A percentile compares a stretch with the other conserved stretches of the same genome.
phyloP scores from a whole-genome alignment of 768 basidiomycete species.

The Mycena indigotica region DNA sequence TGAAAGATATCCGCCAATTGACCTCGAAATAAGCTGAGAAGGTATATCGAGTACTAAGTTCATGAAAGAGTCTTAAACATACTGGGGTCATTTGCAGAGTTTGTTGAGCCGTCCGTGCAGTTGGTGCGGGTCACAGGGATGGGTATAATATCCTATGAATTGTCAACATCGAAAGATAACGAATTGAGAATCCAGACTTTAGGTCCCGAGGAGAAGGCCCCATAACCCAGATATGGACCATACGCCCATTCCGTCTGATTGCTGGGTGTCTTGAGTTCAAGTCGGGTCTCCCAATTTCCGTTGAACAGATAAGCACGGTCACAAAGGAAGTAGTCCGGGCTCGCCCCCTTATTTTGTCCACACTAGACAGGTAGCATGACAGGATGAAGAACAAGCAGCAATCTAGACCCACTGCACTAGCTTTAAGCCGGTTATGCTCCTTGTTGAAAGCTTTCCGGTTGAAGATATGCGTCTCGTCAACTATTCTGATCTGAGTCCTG shows the following conservation, averaged over 20 bases:
- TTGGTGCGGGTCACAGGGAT: conserved; percentile 36
- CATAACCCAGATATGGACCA: conserved; percentile 31
- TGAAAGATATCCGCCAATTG: conserved; percentile 36
- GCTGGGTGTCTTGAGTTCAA: conserved; percentile 26
- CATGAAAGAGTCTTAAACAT: not conserved
- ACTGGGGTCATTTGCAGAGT: conserved; percentile 10
- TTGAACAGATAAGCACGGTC: conserved; percentile 24
- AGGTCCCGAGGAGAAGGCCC: conserved; percentile 29
- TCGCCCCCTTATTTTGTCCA: conserved; percentile 17
- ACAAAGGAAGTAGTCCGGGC: conserved; percentile 25
- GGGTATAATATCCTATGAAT: conserved; percentile 32
- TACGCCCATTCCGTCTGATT: conserved; percentile 31
- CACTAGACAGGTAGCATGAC: conserved; percentile 19
- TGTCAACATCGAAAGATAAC: not conserved
- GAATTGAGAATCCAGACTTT: conserved; percentile 24
- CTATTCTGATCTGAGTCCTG: conserved; percentile 38
- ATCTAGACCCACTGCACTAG: conserved; percentile 24
- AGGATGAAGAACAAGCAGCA: not conserved
- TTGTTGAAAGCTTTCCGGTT: conserved; percentile 32
- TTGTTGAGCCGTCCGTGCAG: conserved; percentile 17
- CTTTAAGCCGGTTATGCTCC: conserved; percentile 27
- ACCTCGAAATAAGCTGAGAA: conserved; percentile 29
- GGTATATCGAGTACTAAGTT: not conserved
- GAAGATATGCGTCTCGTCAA: conserved; percentile 34
- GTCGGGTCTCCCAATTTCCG: conserved; percentile 35